Percentiles rank a stretch among this genome's conserved stretches.
phyloP scores from a whole-genome alignment of 2,329 filamentous ascomycete genomes.

The Sporothrix curviconia region DNA sequence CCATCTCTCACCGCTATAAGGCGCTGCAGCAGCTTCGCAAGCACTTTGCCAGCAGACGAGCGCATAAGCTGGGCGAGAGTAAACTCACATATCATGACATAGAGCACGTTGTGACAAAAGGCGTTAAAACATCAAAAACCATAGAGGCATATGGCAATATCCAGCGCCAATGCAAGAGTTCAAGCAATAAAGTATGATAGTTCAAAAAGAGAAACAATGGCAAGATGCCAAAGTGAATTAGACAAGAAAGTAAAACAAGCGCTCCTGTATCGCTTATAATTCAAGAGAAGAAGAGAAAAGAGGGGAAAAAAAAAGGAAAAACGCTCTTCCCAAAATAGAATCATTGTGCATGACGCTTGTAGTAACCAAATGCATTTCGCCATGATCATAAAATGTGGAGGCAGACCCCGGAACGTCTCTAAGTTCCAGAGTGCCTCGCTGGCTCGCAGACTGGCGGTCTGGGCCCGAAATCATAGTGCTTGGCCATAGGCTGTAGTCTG shows the following conservation, averaged over 20 bases:
- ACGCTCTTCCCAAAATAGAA: no score
- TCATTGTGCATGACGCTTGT: no score
- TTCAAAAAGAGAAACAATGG: neutral
- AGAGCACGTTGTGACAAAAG: neutral
- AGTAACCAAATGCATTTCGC: no score
- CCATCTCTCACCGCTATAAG: constrained; percentile 81
- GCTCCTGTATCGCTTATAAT: neutral
- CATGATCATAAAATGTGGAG: no score
- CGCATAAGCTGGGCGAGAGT: neutral
- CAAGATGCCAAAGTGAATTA: neutral
- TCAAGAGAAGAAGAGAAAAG: no score
- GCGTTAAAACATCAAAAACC: neutral
- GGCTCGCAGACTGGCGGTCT: neutral
- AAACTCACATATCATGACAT: no score
- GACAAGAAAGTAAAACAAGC: neutral
- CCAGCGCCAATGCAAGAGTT: neutral
- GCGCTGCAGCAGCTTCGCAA: constrained; percentile 80
- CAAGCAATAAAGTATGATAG: neutral
- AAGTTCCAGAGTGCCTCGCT: neutral
- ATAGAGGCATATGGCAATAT: neutral
- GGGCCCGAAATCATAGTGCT: neutral
- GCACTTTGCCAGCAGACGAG: constrained; percentile 56
- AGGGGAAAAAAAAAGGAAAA: no score
- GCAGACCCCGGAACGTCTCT: neutral
- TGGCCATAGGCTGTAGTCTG: neutral